These are phyloP conservation scores for Grigorovia humatica DNA, from an alignment of 805 yeast species.

Conservation along the genomic window DNA sequence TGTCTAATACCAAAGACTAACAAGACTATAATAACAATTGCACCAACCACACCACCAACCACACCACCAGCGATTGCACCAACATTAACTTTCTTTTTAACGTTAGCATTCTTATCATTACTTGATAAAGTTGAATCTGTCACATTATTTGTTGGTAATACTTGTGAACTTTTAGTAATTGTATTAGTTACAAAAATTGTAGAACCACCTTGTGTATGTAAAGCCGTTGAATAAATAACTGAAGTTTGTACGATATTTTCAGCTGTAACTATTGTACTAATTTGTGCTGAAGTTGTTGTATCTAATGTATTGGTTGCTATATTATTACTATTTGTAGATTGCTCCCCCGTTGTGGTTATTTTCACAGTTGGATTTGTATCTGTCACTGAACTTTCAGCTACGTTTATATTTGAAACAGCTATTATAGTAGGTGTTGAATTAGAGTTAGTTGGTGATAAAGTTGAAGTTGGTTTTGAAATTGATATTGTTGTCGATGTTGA, in stretches of 20 bases:
- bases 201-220: conserved; percentile 24
- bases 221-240: conserved; percentile 15
- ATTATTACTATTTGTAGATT: not conserved
- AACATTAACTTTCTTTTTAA: conserved; percentile 22
- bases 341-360: not conserved
- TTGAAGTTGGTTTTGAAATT: not conserved
- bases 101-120: not conserved
- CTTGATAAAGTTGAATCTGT: conserved; percentile 1
- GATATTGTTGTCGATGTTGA: conserved; percentile 3
- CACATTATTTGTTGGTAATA: not conserved
- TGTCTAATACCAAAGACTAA: conserved; percentile 32
- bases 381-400: not conserved
- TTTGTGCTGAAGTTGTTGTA: conserved; percentile 1
- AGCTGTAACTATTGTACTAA: not conserved
- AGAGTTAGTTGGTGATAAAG: not conserved
- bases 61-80: conserved; percentile 60
- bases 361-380: not conserved
- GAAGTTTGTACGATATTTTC: conserved; percentile 6
- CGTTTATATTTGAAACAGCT: not conserved
- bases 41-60: conserved; percentile 44
- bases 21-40: conserved; percentile 32
- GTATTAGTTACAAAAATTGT: conserved; percentile 22
- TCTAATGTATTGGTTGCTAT: not conserved
- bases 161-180: conserved; percentile 11
- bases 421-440: not conserved